Base-by-base conservation (phyloP, 139 green algal species). In the Gonium pectorale region DNA sequence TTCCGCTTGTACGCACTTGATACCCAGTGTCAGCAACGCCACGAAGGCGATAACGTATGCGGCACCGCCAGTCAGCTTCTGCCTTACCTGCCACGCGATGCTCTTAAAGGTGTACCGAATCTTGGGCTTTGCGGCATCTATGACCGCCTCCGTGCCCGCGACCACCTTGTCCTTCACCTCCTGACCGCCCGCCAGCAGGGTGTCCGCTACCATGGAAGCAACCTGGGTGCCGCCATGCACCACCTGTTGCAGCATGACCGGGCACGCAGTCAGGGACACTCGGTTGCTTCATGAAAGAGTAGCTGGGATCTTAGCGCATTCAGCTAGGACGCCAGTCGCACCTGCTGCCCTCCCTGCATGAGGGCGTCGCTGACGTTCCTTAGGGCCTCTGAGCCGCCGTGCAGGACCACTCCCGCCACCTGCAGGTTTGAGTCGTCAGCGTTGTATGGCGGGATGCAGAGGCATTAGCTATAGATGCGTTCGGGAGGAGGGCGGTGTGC, bases 61-160 rank as follows among this genome's bases (percentile, higher is more conserved):
- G n/a, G n/a, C n/a, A n/a, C n/a, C n/a, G n/a, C n/a, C n/a, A n/a
- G n/a, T n/a, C n/a, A n/a, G n/a, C n/a, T n/a, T n/a, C n/a, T 51
- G 17, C 29, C 77, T 2, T 26, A 83, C 77, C 77, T 64, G 49
- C 77, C 77, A 83, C 24, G 77, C 77, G 7, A 83, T 33, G 5
- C 41, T 31, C 33, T 31, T 78, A 0, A 85, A 29, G 49, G 46
- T 33, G 60, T 59, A 26, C 37, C 67, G 54, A 64, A 83, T 74
- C 77, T 83, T 83, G 31, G 77, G 77, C 77, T 83, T 83, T 9
- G 77, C 77, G 22, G 31, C 46, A 5, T 35, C 33, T n/a, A 83
- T 64, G 4, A 67, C 77, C 43, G 29, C 31, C 43, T 64, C 77
- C 3, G 77, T 64, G 62, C 77, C 66, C 62, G 63, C 77, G 11